Percentiles rank a stretch among this genome's conserved stretches.
Conservation (phyloP, 2,329 filamentous ascomycete species). For the Xylariaceae sp. region DNA sequence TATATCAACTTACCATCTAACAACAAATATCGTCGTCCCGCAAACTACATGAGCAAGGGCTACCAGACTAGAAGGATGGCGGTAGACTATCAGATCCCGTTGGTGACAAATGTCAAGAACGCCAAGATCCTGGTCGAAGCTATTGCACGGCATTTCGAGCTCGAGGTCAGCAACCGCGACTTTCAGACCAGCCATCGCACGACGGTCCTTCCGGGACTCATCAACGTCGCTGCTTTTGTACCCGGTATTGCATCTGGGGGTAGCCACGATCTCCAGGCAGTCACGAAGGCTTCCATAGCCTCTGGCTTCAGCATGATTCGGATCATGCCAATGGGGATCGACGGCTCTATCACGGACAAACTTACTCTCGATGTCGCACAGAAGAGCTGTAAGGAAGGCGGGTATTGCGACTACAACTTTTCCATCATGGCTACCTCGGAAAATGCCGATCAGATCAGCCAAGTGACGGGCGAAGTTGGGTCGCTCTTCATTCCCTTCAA, state of each 20-base stretch:
- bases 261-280: constrained; percentile 59
- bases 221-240: constrained; percentile 76
- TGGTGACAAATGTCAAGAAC: constrained; percentile 99
- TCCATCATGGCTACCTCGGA: constrained; percentile 66
- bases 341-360: constrained; percentile 66
- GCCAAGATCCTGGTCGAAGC: constrained; percentile 96
- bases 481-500: constrained; percentile 81
- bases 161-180: constrained; percentile 77
- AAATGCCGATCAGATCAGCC: constrained; percentile 68
- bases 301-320: constrained; percentile 75
- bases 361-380: constrained; percentile 65
- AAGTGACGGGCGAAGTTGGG: constrained; percentile 65
- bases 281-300: constrained; percentile 66
- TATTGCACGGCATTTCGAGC: constrained; percentile 78
- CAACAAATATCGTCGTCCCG: constrained; percentile 93
- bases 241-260: constrained; percentile 59
- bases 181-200: constrained; percentile 85
- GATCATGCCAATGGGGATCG: constrained; percentile 67
- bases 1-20: constrained; percentile 99
- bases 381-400: constrained; percentile 58
- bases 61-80: constrained; percentile 97
- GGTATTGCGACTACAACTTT: constrained; percentile 73
- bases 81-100: constrained; percentile 90
- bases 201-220: constrained; percentile 63
- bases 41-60: constrained; percentile 97